phyloP scores from a whole-genome alignment of 225 moss, liverwort and hornwort species.

The Thuidium tamariscinum region DNA sequence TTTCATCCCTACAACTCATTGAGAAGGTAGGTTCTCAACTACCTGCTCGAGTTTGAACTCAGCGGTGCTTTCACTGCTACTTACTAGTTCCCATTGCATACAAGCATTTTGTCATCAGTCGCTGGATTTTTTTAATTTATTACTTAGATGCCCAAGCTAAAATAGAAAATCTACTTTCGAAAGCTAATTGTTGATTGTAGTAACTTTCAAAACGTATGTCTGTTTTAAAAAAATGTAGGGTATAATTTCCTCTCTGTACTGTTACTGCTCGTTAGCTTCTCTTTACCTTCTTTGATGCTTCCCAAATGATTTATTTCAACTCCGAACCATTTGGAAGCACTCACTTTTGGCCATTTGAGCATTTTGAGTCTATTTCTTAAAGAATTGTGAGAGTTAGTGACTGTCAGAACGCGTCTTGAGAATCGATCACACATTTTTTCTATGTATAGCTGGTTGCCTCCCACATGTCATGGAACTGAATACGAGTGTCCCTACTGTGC shows the following conservation, averaged over 20 bases:
- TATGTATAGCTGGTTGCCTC: background rate
- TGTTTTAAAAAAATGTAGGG: background rate
- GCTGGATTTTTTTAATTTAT: background rate
- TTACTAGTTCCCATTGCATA: background rate
- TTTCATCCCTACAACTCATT: constrained; percentile 83
- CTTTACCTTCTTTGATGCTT: background rate
- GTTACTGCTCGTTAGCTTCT: background rate
- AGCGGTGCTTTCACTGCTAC: background rate
- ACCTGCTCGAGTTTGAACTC: background rate
- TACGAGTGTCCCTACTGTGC: background rate
- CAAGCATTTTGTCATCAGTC: background rate
- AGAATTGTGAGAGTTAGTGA: background rate
- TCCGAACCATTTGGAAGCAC: background rate
- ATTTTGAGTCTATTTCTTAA: background rate
- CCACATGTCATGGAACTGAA: background rate
- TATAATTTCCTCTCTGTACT: background rate
- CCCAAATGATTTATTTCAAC: background rate
- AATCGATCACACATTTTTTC: background rate
- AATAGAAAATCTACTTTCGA: background rate
- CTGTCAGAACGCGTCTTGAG: background rate
- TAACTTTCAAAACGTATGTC: background rate
- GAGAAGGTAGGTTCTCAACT: constrained; percentile 60
- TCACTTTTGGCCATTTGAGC: background rate
- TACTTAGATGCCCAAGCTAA: background rate
- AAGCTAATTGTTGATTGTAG: background rate